These are phyloP conservation scores for Suhomyces panamericanus DNA, from an alignment of 1,139 yeast genomes.

Conservation along the genomic window DNA sequence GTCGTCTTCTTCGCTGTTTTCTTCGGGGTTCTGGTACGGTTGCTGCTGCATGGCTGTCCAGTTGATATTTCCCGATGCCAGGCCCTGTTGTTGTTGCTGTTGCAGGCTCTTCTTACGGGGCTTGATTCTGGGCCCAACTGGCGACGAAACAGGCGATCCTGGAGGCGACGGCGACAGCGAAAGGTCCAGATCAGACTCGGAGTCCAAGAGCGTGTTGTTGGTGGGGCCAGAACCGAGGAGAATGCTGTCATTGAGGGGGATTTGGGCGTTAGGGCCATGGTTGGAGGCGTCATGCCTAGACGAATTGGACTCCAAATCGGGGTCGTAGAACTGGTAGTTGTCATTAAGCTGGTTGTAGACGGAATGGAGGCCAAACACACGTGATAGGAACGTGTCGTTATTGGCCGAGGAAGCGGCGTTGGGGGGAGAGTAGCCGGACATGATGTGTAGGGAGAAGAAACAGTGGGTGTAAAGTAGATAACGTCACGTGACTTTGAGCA, in stretches of 20 bases:
- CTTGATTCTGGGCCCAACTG: background rate
- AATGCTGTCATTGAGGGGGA: background rate
- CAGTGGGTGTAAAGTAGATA: background rate
- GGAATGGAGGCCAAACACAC: conserved; percentile 58
- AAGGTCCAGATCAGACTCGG: conserved; percentile 39
- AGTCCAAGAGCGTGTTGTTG: conserved; percentile 25
- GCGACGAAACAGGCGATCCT: background rate
- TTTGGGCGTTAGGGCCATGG: background rate
- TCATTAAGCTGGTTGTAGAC: conserved; percentile 45
- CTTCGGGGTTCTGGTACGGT: conserved; percentile 1
- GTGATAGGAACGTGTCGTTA: conserved; percentile 54
- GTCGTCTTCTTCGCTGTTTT: conserved; percentile 8
- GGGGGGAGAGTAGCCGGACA: conserved; percentile 9
- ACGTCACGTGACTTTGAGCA: background rate
- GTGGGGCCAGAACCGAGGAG: conserved; percentile 4
- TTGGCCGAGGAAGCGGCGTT: conserved; percentile 11
- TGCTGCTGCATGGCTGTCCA: conserved; percentile 3
- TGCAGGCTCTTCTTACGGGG: conserved; percentile 1
- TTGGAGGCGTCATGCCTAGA: background rate
- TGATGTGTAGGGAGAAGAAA: background rate
- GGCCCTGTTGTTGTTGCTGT: background rate
- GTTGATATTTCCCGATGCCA: conserved; percentile 5
- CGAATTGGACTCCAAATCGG: conserved; percentile 26
- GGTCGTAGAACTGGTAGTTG: conserved; percentile 42
- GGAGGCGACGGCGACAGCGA: conserved; percentile 24